Percentiles rank a stretch among this genome's conserved stretches.
Evolutionary conservation across 108 stramenopile species (phyloP).

Genomic region (Bacterosira constricta): DNA sequence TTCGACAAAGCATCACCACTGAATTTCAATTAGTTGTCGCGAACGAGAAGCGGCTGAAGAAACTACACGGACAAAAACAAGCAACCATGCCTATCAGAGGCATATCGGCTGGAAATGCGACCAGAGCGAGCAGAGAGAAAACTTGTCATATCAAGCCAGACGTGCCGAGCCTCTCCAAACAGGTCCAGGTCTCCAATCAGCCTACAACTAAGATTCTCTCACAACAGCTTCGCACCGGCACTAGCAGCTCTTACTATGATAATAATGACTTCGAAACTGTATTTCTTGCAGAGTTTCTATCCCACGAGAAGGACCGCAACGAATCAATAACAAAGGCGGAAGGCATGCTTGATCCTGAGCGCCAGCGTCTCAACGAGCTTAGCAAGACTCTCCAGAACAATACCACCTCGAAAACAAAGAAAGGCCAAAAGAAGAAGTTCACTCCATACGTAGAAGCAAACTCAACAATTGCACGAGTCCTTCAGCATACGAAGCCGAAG

Average conservation of each 20-base stretch:
- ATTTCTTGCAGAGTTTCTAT: conserved; percentile 28
- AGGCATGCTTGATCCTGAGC: neutral
- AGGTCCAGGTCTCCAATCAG: neutral
- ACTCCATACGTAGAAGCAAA: conserved; percentile 48
- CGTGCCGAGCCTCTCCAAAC: neutral
- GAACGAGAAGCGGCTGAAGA: neutral
- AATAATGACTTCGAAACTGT: conserved; percentile 22
- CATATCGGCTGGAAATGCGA: neutral
- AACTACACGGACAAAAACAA: neutral
- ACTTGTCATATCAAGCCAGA: neutral
- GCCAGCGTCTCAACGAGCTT: conserved; percentile 20
- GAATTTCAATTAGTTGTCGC: neutral
- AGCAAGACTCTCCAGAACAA: conserved; percentile 2
- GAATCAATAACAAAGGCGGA: conserved; percentile 30
- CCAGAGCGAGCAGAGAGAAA: neutral
- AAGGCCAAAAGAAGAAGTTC: neutral
- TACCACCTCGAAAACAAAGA: neutral
- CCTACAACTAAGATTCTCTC: neutral
- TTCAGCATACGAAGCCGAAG: conserved; percentile 35
- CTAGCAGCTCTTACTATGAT: conserved; percentile 11
- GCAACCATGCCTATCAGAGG: neutral
- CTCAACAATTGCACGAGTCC: conserved; percentile 39
- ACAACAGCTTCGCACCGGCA: neutral
- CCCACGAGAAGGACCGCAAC: conserved; percentile 22
- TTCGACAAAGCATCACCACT: too few species aligned